Conservation (phyloP, 2,329 filamentous ascomycete species). For the Cyanodermella asteris region DNA sequence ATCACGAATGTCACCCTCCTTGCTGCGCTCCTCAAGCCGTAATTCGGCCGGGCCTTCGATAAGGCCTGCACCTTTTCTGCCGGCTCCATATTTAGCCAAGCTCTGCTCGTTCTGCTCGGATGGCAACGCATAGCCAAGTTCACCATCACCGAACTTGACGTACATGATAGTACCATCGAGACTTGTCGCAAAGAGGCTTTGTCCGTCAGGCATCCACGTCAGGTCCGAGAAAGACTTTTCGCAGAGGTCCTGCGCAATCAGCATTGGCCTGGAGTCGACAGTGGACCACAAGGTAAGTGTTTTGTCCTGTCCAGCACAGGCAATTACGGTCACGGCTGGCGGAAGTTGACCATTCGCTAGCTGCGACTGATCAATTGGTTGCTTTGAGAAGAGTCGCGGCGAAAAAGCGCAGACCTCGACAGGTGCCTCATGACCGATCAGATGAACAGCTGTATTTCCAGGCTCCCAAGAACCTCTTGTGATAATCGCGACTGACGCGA, state of each 20-base stretch:
- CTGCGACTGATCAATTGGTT: constrained; percentile 33
- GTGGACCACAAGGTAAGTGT: constrained; percentile 96
- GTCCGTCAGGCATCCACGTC: constrained; percentile 81
- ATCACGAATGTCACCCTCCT: constrained; percentile 69
- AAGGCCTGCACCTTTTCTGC: constrained; percentile 70
- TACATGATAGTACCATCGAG: constrained; percentile 75
- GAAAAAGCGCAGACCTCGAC: constrained; percentile 97
- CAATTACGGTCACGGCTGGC: constrained; percentile 64
- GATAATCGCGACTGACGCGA: constrained; percentile 91
- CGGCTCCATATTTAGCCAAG: constrained; percentile 76
- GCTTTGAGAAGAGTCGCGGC: constrained; percentile 61
- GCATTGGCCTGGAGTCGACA: constrained; percentile 72
- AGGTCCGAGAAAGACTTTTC: constrained; percentile 86
- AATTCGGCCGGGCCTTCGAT: constrained; percentile 81
- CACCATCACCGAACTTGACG: constrained; percentile 61
- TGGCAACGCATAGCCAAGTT: constrained; percentile 72
- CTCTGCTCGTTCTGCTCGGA: constrained; percentile 81
- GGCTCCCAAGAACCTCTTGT: constrained; percentile 80
- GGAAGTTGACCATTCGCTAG: constrained; percentile 21
- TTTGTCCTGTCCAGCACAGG: constrained; percentile 91
- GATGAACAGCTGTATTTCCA: constrained; percentile 90
- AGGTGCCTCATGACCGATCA: constrained; percentile 91
- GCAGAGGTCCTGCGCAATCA: constrained; percentile 73
- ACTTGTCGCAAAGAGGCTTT: constrained; percentile 65
- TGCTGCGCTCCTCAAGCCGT: constrained; percentile 73